phyloP scores from a whole-genome alignment of 306 rosid species.

The Morella rubra region DNA sequence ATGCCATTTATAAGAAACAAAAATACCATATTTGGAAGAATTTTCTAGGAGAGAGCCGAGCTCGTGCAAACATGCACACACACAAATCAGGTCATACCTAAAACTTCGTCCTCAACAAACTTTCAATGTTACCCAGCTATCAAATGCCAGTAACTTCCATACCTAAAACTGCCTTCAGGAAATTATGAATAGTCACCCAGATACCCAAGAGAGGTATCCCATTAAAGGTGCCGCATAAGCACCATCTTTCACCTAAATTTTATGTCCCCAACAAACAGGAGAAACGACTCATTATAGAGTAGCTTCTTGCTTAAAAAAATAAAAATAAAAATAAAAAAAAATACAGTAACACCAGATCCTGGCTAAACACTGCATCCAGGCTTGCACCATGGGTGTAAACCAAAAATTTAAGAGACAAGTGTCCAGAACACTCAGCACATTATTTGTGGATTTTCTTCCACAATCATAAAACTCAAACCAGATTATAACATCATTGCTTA shows the following conservation, averaged over 20 bases:
- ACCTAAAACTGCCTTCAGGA: not conserved
- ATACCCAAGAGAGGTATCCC: not conserved
- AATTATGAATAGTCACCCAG: not conserved
- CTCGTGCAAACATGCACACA: no score
- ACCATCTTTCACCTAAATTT: not conserved
- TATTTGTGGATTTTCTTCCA: slow-evolving; percentile 4
- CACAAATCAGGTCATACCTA: no score
- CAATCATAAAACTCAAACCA: slow-evolving; percentile 9
- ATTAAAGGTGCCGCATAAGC: not conserved
- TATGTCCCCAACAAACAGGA: not conserved
- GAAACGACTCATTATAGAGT: not conserved
- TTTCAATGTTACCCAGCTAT: not conserved
- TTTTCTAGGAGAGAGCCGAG: no score
- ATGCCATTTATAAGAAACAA: no score
- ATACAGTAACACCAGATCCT: not conserved
- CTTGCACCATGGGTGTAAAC: slow-evolving; percentile 6
- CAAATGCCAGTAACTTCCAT: not conserved
- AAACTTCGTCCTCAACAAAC: no score
- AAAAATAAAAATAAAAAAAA: no score
- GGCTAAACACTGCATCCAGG: not conserved
- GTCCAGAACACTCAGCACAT: slow-evolving; percentile 12
- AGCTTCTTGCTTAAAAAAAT: not conserved
- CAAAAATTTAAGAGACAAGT: not conserved
- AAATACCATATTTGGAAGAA: not conserved
- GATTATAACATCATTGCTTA: not conserved